Evolutionary conservation across 768 basidiomycete species (phyloP), one percentile per base, ranked within the genome.

Genomic region (Sarcodon sp.): DNA sequence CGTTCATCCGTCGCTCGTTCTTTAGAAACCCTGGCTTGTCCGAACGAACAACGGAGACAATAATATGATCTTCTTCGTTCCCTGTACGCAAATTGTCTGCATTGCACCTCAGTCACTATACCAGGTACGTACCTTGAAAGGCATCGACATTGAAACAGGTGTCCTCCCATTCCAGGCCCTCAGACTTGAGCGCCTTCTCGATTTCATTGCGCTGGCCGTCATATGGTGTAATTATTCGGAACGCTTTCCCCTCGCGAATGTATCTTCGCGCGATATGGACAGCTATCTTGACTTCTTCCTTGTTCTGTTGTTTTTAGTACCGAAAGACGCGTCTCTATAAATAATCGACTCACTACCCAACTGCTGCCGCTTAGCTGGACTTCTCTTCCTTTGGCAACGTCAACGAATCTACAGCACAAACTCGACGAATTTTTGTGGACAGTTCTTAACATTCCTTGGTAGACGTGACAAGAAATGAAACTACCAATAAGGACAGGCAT

Each of bases 341-440:
- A 13, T 4, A 13, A 10, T 7, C 7, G 5, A n/a, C 58, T 46
- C 53, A 69, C 68, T 15, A 45, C 18, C 62, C 63, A 71, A 48
- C 73, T 73, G 15, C 53, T 56, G 1, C 63, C 62, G 8, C 2
- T 8, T 27, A 4, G 21, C 39, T 47, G 52, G 9, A 33, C 7
- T 47, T 68, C 67, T 16, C 45, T 46, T 13, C 71, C 70, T 8
- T 47, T 60, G 15, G 45, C 51, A 33, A 68, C 59, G 43, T 75
- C 66, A n/a, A 75, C 53, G 48, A 71, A 67, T 7, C 53, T 53
- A 49, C 68, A 68, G 9, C 58, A 56, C 16, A 13, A 9, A 32
- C 35, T 11, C 12, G 34, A 31, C 35, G 37, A 33, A 9, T 52
- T 43, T 1, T 31, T 4, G 51, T 65, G 60, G 1, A n/a, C 15